Evolutionary conservation across 1,284 basidiomycete genomes (phyloP), one percentile per base, ranked within the genome.

Genomic region (Ustilago xerochloae): DNA sequence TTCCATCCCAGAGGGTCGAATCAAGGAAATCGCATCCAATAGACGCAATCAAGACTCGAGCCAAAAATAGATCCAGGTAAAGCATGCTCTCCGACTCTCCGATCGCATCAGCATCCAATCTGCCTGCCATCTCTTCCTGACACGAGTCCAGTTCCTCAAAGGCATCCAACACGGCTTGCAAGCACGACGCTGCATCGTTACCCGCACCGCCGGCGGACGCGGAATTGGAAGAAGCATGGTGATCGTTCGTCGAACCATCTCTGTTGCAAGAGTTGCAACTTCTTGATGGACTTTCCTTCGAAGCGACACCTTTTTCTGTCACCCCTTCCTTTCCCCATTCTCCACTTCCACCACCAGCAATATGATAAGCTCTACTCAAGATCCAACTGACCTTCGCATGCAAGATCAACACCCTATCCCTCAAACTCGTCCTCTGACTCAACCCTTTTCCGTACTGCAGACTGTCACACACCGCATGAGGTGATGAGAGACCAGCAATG

Each of bases 1-100:
- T 63, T 24, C 66, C 66, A 54, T 69, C 66, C 60, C 66, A 69
- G 10, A 69, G 60, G 35, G 66, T 69, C 32, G 66, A 63, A n/a
- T 69, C 66, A 9, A 69, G 28, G 30, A 59, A 63, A 30, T 69
- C 66, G 41, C 66, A 69, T 24, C 66, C 66, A 20, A 69, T 69
- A 15, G 66, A 63, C 3, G 66, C 66, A 18, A 69, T 59, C 46
- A 69, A 26, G 20, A 63, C 66, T n/a, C 56, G 33, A 0, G 60
- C 60, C 10, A 69, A 29, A 43, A 63, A 69, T 15, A 63, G 43
- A 43, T 69, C 66, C 18, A 69, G 36, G 22, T 63, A 69, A 6
- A 69, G 56, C 66, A 69, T 63, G 12, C 50, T 69, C 22, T 69
- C 66, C 28, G 56, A 24, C 46, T 69, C 66, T 28, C 66, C 60